Base-by-base conservation (phyloP, 176 grass and related monocot species). In the Metroxylon sagu region DNA sequence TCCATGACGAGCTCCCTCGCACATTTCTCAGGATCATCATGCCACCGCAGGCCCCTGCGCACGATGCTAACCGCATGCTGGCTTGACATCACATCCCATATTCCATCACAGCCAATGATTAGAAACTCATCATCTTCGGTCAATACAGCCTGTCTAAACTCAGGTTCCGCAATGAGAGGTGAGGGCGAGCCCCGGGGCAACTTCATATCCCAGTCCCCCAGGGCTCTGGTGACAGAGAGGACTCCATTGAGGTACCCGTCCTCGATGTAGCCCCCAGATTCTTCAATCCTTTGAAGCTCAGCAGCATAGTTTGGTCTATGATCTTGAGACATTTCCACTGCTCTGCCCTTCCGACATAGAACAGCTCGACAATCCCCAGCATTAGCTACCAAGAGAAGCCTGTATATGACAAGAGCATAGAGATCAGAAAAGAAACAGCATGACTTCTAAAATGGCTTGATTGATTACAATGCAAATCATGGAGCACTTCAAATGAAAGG, bases 281-380 rank as follows among this genome's bases (percentile, higher is more conserved):
- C 43, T 21, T 51, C 48, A 26, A 64, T 19, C 61, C 61, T 50
- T 4, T 50, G 61, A 15, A 43, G 61, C 26, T 64, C 61, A 7
- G 61, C 61, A 26, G 48, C 23, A 26, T 51, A 26, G 48, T 17
- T 64, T 10, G 61, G 61, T 64, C 61, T 39, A 26, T 64, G 61
- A 26, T 64, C 61, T 27, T 64, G 61, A 5, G 61, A 64, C 61
- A 64, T 17, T 26, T 64, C 61, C 48, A 64, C 35, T 14, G 43
- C 61, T 64, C 50, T 48, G 50, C 61, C 61, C 6, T 64, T 64
- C 61, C 61, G 49, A 26, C 43, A 64, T 51, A 64, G 48, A 5
- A 64, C 61, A 64, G 61, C 61, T 51, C 61, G 39, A 48, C 61
- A 64, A 50, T 64, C 61, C 10, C 61, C 61, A 50, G 61, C 61